Conservation (phyloP, 768 basidiomycete genomes). For the Sarcomyxa edulis region DNA sequence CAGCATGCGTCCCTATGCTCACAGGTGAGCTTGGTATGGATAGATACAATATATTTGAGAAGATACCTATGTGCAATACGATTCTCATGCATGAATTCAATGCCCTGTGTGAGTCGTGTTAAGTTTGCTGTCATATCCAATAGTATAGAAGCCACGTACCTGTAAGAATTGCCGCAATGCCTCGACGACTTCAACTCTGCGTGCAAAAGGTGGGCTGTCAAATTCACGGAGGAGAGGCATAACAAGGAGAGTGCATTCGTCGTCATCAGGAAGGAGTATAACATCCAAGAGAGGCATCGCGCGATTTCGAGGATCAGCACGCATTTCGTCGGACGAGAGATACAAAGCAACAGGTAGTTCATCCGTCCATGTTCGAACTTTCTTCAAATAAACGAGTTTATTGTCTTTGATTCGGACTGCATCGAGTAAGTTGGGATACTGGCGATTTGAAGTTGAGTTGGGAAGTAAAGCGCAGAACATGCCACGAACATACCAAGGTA, state of each 20-base stretch:
- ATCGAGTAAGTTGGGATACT: too few relatives aligned
- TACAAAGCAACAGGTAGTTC: conserved; percentile 23
- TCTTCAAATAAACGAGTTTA: conserved; percentile 19
- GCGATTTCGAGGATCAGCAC: conserved; percentile 16
- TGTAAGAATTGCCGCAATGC: conserved; percentile 25
- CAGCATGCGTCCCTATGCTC: too few relatives aligned
- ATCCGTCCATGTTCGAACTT: conserved; percentile 11
- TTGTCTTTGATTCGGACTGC: conserved; percentile 22
- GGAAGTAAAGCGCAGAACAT: too few relatives aligned
- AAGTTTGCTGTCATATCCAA: too few relatives aligned
- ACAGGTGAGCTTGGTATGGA: too few relatives aligned
- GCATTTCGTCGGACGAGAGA: conserved; percentile 11
- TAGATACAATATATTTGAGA: too few relatives aligned
- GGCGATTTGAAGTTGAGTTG: too few relatives aligned
- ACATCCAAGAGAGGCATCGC: conserved; percentile 19
- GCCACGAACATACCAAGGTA: too few relatives aligned
- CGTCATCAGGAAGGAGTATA: conserved; percentile 11
- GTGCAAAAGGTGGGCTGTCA: conserved; percentile 17
- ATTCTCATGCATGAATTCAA: conserved; percentile 28
- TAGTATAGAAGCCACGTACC: too few relatives aligned
- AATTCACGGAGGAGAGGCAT: conserved; percentile 13
- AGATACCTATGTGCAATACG: conserved; percentile 27
- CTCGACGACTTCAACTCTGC: conserved; percentile 23
- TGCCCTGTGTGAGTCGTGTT: conserved; percentile 18
- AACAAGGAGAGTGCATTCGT: conserved; percentile 11